Evolutionary conservation across 805 yeast species (phyloP).

Genomic region (Ogataea pignaliae): DNA sequence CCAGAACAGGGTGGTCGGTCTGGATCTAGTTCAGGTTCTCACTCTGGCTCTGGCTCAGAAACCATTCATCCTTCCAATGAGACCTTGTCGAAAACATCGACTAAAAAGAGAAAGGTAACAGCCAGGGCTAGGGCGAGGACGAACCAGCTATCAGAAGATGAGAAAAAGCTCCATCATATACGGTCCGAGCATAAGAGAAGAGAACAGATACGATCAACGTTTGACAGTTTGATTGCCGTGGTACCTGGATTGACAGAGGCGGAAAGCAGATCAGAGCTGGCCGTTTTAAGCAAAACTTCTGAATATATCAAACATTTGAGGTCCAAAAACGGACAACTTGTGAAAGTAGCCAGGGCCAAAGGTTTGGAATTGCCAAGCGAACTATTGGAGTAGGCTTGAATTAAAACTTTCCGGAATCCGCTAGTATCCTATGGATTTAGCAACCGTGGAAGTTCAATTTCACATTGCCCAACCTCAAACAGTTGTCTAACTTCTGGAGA

Average conservation of each 20-base stretch:
- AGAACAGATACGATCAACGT: conserved; percentile 77
- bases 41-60: no score
- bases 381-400: conserved; percentile 9
- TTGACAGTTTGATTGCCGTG: conserved; percentile 65
- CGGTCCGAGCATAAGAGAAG: conserved; percentile 78
- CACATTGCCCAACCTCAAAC: no score
- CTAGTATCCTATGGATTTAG: no score
- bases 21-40: no score
- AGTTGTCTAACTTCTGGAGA: no score
- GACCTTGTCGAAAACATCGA: background rate
- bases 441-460: no score
- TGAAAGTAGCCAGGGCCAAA: conserved; percentile 35
- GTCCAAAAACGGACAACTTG: conserved; percentile 43
- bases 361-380: conserved; percentile 39
- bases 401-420: no score
- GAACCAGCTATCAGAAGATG: conserved; percentile 26
- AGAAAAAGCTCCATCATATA: conserved; percentile 33
- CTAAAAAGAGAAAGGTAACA: background rate
- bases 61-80: no score
- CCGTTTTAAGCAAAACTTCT: conserved; percentile 56
- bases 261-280: conserved; percentile 78
- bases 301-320: conserved; percentile 50
- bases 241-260: conserved; percentile 68
- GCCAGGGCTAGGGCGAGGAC: conserved; percentile 3
- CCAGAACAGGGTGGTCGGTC: no score